phyloP scores from a whole-genome alignment of 305 asterid species.

The Solanum hybrid region DNA sequence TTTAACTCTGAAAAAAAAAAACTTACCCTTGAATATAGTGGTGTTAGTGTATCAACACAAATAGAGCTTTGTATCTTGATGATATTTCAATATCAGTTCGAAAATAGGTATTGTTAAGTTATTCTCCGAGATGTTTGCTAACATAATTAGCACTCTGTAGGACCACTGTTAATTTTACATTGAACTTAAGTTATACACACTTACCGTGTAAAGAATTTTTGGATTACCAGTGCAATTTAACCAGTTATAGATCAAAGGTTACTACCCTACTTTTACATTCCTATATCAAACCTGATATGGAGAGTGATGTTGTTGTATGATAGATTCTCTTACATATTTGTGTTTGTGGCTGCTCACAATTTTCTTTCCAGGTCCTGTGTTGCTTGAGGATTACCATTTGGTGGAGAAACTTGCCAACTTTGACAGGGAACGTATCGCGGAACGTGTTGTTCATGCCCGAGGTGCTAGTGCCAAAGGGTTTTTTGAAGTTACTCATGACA shows the following conservation, averaged over 20 bases:
- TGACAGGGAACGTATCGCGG: conserved; percentile 87
- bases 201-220: neutral
- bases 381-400: conserved; percentile 89
- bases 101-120: neutral
- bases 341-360: neutral
- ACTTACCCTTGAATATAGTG: neutral
- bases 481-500: conserved; percentile 88
- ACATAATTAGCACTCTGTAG: neutral
- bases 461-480: conserved; percentile 98
- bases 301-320: neutral
- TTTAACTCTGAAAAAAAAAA: neutral
- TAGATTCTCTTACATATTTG: neutral
- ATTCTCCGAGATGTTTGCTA: neutral
- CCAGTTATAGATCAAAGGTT: neutral
- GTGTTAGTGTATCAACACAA: neutral
- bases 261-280: neutral
- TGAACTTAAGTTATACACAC: neutral
- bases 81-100: neutral
- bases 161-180: neutral
- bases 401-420: conserved; percentile 83
- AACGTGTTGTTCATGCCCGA: conserved; percentile 87
- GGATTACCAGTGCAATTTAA: neutral
- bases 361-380: conserved; percentile 54
- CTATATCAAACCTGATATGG: neutral
- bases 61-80: neutral